phyloP scores from a whole-genome alignment of 345 rosid species.

The Citropsis articulata region DNA sequence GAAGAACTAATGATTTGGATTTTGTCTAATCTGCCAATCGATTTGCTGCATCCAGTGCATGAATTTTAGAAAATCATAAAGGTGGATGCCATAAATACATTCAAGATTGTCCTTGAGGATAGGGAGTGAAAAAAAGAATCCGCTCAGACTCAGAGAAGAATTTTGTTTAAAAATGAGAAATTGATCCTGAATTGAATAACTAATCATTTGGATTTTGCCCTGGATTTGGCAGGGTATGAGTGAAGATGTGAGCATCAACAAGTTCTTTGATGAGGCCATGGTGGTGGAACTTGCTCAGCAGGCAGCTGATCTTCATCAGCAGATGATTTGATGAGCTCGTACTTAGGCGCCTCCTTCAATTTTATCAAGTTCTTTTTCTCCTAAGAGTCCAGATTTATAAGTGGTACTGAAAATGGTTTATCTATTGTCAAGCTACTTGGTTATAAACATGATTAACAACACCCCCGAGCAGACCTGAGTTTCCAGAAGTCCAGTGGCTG shows the following conservation, averaged over 20 bases:
- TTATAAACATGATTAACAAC: background rate
- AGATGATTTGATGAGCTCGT: slow-evolving; percentile 48
- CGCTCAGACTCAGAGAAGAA: too few species aligned
- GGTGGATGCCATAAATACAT: background rate
- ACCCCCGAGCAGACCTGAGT: background rate
- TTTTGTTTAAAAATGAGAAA: background rate
- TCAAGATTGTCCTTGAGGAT: too few species aligned
- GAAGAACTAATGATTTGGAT: background rate
- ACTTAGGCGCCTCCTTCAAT: background rate
- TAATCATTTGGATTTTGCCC: background rate
- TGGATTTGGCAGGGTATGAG: slow-evolving; percentile 68
- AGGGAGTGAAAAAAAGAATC: too few species aligned
- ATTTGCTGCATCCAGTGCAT: background rate
- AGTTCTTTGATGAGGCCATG: slow-evolving; percentile 88
- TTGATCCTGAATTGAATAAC: background rate
- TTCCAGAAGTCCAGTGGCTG: background rate
- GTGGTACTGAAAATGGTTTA: background rate
- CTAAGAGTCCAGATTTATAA: background rate
- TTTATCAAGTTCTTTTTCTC: too few species aligned
- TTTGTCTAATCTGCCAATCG: background rate
- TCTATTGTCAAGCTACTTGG: background rate
- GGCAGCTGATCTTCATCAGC: slow-evolving; percentile 71
- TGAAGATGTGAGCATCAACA: slow-evolving; percentile 86
- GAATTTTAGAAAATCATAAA: background rate
- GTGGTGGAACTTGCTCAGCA: slow-evolving; percentile 86